These are phyloP conservation scores for Sugiyamaella boreocaroliniensis DNA, from an alignment of 805 yeast species.

Conservation along the genomic window DNA sequence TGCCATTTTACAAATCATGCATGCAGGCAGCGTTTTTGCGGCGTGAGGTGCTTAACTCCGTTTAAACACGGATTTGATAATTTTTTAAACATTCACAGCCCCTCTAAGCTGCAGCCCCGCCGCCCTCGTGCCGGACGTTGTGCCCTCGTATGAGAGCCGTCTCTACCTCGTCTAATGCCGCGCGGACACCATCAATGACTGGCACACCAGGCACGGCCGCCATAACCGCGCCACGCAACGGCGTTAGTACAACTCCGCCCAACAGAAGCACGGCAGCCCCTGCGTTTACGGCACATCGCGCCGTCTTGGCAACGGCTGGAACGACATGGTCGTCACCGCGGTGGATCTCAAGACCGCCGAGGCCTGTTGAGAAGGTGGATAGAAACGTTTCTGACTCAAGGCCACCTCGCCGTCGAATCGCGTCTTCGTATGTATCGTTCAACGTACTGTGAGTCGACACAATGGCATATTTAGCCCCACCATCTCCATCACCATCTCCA, in stretches of 20 bases:
- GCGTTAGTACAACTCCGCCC: constrained; percentile 43
- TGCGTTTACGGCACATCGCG: constrained; percentile 25
- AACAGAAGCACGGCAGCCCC: constrained; percentile 38
- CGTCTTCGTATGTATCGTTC: constrained; percentile 32
- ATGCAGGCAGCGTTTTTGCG: too few species aligned
- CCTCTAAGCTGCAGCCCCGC: too few species aligned
- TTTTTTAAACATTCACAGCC: too few species aligned
- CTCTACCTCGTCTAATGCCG: not conserved
- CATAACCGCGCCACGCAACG: not conserved
- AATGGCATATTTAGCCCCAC: constrained; percentile 39
- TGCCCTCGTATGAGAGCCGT: not conserved
- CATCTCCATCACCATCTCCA: not conserved
- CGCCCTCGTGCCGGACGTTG: too few species aligned
- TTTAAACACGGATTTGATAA: too few species aligned
- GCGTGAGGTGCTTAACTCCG: too few species aligned
- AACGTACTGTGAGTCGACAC: constrained; percentile 53
- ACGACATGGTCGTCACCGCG: constrained; percentile 17
- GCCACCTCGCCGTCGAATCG: constrained; percentile 3
- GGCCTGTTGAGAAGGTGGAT: constrained; percentile 27
- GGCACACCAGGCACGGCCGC: not conserved
- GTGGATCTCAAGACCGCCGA: constrained; percentile 30
- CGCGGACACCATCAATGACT: not conserved
- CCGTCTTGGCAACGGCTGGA: constrained; percentile 20
- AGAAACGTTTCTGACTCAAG: constrained; percentile 20
- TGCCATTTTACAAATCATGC: too few species aligned